phyloP scores from a whole-genome alignment of 768 basidiomycete species.

The Rhodotorula diobovata region DNA sequence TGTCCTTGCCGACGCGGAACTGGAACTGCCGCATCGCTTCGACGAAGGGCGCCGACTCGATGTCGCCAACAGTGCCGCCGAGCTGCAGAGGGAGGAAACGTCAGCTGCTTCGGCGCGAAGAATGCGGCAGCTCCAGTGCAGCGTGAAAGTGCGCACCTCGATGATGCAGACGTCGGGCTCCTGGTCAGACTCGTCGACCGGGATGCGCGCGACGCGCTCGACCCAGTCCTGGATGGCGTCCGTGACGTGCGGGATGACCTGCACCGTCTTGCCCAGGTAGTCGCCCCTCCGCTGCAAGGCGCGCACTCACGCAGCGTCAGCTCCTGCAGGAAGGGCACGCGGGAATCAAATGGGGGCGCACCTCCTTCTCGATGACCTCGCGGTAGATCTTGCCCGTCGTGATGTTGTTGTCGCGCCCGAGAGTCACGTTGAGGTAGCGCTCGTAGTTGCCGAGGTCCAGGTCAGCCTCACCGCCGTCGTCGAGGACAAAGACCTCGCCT shows the following conservation, averaged over 20 bases:
- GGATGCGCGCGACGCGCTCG: constrained; percentile 85
- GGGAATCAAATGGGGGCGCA: constrained; percentile 47
- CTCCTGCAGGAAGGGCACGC: not conserved
- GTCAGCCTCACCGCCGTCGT: constrained; percentile 97
- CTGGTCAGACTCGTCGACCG: constrained; percentile 87
- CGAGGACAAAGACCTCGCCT: constrained; percentile 97
- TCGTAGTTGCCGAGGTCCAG: constrained; percentile 98
- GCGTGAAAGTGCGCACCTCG: constrained; percentile 58
- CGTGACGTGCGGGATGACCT: constrained; percentile 93
- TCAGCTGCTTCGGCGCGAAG: not conserved
- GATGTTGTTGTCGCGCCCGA: constrained; percentile 93
- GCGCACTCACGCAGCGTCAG: not conserved
- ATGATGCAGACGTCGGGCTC: constrained; percentile 95
- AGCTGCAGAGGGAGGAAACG: constrained; percentile 56
- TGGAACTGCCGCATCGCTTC: constrained; percentile 99
- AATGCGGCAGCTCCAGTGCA: not conserved
- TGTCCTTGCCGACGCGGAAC: constrained; percentile 91
- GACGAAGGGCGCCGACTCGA: constrained; percentile 95
- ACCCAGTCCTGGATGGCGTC: constrained; percentile 99
- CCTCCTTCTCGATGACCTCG: constrained; percentile 96
- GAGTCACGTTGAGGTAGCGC: constrained; percentile 89
- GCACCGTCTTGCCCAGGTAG: constrained; percentile 95
- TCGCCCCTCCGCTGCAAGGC: constrained; percentile 52
- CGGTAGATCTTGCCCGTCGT: constrained; percentile 97
- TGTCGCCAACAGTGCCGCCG: constrained; percentile 96